Conservation (phyloP, 805 yeast genomes). For the Candida caryicola region DNA sequence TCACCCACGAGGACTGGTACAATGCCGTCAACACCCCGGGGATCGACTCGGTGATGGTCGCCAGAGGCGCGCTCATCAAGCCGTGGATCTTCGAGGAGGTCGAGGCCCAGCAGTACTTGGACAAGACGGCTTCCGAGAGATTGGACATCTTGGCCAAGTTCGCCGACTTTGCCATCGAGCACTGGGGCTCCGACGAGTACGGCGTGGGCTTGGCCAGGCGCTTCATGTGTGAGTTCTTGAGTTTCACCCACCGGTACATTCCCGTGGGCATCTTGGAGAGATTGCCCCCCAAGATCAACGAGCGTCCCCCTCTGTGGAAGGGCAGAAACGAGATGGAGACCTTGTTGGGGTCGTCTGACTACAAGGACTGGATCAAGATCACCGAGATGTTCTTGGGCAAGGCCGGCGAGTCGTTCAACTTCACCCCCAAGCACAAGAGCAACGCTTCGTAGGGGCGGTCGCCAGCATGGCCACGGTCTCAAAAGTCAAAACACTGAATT, state of each 20-base stretch:
- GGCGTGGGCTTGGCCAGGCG: conserved; percentile 88
- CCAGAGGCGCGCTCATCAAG: conserved; percentile 94
- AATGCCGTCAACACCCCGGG: conserved; percentile 60
- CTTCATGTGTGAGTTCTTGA: conserved; percentile 88
- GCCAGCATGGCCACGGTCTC: too few relatives aligned
- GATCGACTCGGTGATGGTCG: conserved; percentile 94
- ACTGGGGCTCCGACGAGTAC: conserved; percentile 97
- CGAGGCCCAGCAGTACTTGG: conserved; percentile 83
- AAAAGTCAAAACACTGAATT: too few relatives aligned
- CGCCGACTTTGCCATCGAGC: conserved; percentile 81
- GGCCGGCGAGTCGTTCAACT: conserved; percentile 68
- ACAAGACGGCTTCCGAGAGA: conserved; percentile 87
- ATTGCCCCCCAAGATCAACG: conserved; percentile 84
- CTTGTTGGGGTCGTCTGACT: conserved; percentile 77
- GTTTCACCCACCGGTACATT: conserved; percentile 90
- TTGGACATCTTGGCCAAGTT: conserved; percentile 68
- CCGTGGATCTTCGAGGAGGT: conserved; percentile 99
- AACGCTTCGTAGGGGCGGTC: too few relatives aligned
- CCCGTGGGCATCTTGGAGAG: conserved; percentile 92
- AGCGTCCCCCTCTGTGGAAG: conserved; percentile 89
- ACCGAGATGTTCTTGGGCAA: conserved; percentile 95
- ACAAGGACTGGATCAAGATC: conserved; percentile 92
- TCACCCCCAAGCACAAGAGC: conserved; percentile 93
- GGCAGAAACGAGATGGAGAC: conserved; percentile 95
- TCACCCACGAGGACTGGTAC: conserved; percentile 85